These are phyloP conservation scores for Physcomitrium patens DNA, from an alignment of 225 moss, liverwort and hornwort genomes.

Conservation along the genomic window DNA sequence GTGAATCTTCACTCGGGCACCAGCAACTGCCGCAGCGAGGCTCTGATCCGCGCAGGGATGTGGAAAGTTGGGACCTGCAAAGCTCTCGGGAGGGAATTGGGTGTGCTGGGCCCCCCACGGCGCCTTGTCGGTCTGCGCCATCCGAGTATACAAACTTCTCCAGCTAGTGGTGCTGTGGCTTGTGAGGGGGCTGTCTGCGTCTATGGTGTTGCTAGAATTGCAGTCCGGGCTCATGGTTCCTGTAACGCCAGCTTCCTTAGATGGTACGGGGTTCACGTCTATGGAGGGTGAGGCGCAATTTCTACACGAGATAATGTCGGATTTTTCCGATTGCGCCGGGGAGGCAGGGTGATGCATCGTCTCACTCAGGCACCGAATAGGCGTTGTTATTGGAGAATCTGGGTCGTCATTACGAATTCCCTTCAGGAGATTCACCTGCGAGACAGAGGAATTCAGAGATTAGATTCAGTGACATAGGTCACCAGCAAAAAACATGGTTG, in stretches of 20 bases:
- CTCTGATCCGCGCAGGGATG: conserved; percentile 26
- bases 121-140: conserved; percentile 23
- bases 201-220: conserved; percentile 85
- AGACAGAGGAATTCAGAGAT: background rate
- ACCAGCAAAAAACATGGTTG: too few relatives aligned
- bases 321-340: conserved; percentile 29
- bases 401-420: conserved; percentile 26
- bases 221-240: conserved; percentile 56
- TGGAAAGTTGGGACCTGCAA: conserved; percentile 34
- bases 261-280: conserved; percentile 9
- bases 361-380: conserved; percentile 34
- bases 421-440: conserved; percentile 39
- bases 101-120: conserved; percentile 26
- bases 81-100: conserved; percentile 39
- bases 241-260: conserved; percentile 14
- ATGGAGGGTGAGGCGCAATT: conserved; percentile 22
- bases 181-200: conserved; percentile 83
- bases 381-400: conserved; percentile 7
- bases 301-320: conserved; percentile 36
- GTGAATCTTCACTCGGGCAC: conserved; percentile 37
- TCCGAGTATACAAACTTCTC: conserved; percentile 1
- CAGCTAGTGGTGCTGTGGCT: conserved; percentile 44
- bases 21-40: background rate
- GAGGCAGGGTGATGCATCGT: conserved; percentile 9
- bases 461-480: too few relatives aligned